Percentiles rank a stretch among this genome's conserved stretches.
phyloP scores from a whole-genome alignment of 768 basidiomycete species.

The Fibroporia radiculosa region DNA sequence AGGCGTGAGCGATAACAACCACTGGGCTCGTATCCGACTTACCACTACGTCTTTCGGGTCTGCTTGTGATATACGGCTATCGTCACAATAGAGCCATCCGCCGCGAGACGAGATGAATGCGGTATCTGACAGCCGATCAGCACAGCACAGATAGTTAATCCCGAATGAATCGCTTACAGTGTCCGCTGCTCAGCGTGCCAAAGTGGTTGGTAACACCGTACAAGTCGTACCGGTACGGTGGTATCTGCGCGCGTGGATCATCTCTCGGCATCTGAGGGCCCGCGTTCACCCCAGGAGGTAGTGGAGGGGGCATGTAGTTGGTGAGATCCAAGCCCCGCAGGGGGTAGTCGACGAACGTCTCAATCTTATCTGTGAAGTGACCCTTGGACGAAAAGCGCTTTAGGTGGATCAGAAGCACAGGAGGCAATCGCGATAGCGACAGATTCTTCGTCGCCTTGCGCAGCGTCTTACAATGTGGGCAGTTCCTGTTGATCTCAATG shows the following conservation, averaged over 20 bases:
- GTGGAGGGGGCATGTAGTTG: conserved; percentile 78
- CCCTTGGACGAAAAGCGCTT: conserved; percentile 91
- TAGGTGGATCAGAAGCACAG: conserved; percentile 85
- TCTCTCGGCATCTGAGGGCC: conserved; percentile 38
- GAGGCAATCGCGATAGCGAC: conserved; percentile 87
- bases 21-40: conserved; percentile 28
- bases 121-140: conserved; percentile 77
- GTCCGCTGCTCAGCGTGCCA: conserved; percentile 89
- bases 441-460: conserved; percentile 82
- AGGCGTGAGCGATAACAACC: too few relatives aligned
- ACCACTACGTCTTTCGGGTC: conserved; percentile 82
- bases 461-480: conserved; percentile 86
- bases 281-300: conserved; percentile 54
- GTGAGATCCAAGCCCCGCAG: conserved; percentile 51
- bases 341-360: conserved; percentile 92
- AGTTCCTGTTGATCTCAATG: conserved; percentile 65
- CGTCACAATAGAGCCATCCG: conserved; percentile 91
- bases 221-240: conserved; percentile 88
- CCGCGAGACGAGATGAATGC: conserved; percentile 83
- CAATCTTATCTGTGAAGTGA: conserved; percentile 92
- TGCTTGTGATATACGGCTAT: conserved; percentile 73
- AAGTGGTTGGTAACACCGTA: conserved; percentile 96
- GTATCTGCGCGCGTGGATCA: conserved; percentile 77
- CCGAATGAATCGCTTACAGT: conserved; percentile 59
- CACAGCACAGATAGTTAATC: conserved; percentile 4